Evolutionary conservation across 1,284 basidiomycete species (phyloP), one percentile per base, ranked within the genome.

Genomic region (Nidula niveotomentosa): DNA sequence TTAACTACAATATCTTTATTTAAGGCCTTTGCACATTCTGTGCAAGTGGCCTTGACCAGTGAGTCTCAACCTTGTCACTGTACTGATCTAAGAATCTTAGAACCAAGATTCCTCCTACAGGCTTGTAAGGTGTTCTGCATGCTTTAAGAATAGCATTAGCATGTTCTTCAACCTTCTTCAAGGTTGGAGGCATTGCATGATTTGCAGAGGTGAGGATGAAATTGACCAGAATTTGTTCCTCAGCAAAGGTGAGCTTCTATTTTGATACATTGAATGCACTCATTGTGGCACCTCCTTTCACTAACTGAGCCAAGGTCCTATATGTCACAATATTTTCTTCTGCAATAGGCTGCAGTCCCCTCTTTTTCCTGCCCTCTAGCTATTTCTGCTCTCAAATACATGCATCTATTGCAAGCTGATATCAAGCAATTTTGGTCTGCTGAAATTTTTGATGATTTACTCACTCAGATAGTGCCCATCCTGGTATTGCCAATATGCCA

Each of bases 31-130:
- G 64, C 69, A 7, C 62, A 44, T 41, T 61, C 53, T 12, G 57
- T 64, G 65, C 69, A 0, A 72, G 58, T 13, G 58, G 62, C 35
- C 54, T 60, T 17, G 57, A 55, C 68, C 67, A 70, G 50, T 64
- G 66, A 18, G 63, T 65, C 41, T 62, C 49, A 12, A 60, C 34
- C 36, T 58, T 43, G 8, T 60, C 52, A 62, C 61, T 52, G 66
- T 75, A 58, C 73, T 65, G 47, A 43, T 60, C 52, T 9, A 61
- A 45, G 48, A 63, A 63, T 33, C 53, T 48, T 2, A 3, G 13
- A 34, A 55, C 49, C 59, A 59, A 62, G 6, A 6, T 44, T 6
- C 51, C 39, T 46, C 59, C 55, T 8, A 62, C 57, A 54, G 48
- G 36, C 35, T 57, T 51, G 8, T 35, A 53, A 35, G 45, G 18